These are phyloP conservation scores for Ziziphus jujuba DNA, from an alignment of 306 rosid species.

Conservation along the genomic window DNA sequence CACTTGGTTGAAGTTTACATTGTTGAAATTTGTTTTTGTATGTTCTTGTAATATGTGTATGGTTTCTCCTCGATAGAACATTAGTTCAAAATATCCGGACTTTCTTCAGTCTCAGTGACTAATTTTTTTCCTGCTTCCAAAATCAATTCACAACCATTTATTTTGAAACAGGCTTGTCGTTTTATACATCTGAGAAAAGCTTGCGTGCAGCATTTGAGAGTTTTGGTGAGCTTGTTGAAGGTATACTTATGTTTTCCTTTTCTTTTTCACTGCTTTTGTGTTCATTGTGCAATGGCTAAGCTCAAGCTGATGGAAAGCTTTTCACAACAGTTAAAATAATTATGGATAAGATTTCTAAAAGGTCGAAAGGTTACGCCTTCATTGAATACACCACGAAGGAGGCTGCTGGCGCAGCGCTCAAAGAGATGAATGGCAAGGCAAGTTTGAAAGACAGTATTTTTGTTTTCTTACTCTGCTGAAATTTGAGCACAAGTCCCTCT, in stretches of 20 bases:
- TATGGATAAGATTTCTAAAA: slow-evolving; percentile 87
- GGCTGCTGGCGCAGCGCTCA: slow-evolving; percentile 79
- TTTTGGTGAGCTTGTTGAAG: slow-evolving; percentile 82
- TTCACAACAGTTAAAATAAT: slow-evolving; percentile 66
- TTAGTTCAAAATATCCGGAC: not conserved
- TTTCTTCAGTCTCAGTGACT: not conserved
- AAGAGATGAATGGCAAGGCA: slow-evolving; percentile 95
- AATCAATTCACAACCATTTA: not conserved
- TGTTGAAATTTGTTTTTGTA: too few relatives aligned
- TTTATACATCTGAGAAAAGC: slow-evolving; percentile 76
- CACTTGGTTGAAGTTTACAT: too few relatives aligned
- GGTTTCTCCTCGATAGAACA: not conserved
- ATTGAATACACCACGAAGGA: slow-evolving; percentile 80
- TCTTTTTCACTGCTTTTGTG: not conserved
- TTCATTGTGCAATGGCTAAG: not conserved
- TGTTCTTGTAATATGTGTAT: not conserved
- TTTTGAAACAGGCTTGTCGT: slow-evolving; percentile 58
- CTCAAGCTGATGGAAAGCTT: slow-evolving; percentile 25
- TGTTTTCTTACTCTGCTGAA: not conserved
- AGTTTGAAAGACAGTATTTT: not conserved
- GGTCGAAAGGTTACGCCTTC: slow-evolving; percentile 95
- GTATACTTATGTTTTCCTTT: slow-evolving; percentile 28
- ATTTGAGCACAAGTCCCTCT: not conserved
- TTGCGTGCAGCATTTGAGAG: slow-evolving; percentile 81
- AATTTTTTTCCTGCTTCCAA: not conserved